Evolutionary conservation across 352 stramenopile genomes (phyloP), one percentile per base, ranked within the genome.

Genomic region (Pythium utonaiense): DNA sequence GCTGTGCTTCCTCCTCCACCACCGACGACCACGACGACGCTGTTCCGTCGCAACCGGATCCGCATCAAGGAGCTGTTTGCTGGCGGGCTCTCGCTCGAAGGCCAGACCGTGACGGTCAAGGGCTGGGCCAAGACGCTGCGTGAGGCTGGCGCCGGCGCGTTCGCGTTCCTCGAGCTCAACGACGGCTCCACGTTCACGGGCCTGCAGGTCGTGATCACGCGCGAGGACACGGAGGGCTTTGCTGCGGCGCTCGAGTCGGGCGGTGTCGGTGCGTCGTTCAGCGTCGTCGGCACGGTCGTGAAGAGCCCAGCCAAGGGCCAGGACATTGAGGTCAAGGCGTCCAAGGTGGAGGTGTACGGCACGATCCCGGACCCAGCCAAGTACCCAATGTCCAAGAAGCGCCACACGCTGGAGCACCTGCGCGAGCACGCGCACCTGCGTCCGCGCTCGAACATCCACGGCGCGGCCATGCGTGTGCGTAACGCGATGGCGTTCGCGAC

Each of bases 311-410:
- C 86, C 41, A 96, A 95, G 69, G 93, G 89, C 28, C 95, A 98
- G 73, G 75, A 85, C 30, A 81, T 98, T 14, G 95, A 99, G 69
- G 60, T 98, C 49, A 93, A 98, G 70, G 93, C 91, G 10, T 64
- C 64, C 12, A 86, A 93, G 53, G 83, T 96, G 9, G 85, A 75
- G 42, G 76, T 98, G 30, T 81, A 97, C 47, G 92, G 94, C 41
- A 67, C 67, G 31, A 90, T 97, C 42, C 86, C 89, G 25, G 89
- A 95, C 60, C 76, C 74, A 7, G 76, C 83, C 38, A 84, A 86
- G n/a, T 99, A 98, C 59, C 97, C 97, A 30, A 77, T 99, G 21
- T 95, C 98, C 51, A 99, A 99, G 83, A 99, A 99, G 74, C 91
- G 96, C 62, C 96, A 99, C 71, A 96, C 94, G 25, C 77, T 99